Evolutionary conservation across 768 basidiomycete species (phyloP), one percentile per base, ranked within the genome.

Genomic region (Boletus insuetus): DNA sequence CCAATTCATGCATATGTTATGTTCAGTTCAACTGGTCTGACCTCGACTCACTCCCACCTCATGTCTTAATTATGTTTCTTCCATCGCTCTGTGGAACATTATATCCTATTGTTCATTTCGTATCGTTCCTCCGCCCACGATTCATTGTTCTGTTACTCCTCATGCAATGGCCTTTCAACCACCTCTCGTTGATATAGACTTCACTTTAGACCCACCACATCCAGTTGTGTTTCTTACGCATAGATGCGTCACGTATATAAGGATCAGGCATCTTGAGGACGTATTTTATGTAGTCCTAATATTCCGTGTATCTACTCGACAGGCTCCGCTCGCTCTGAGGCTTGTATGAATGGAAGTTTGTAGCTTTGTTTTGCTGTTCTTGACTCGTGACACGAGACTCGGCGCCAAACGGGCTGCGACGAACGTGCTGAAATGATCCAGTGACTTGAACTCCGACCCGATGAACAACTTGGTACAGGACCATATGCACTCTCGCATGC

Each of bases 191-290:
- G 31, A 58, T 56, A 57, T 69, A 67, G 66, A 67, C 39, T 56
- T 58, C 38, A 51, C 26, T n/a, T 50, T 69, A 67, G 65, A 66
- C 37, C 55, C 41, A 35, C 51, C 49, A 55, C 54, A 51, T 60
- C 45, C 57, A 53, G 41, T 12, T 53, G 29, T 53, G 40, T 59
- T 57, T 55, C 55, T 41, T 39, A 55, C 42, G 49, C 62, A 57
- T 68, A 68, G 68, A 70, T 65, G 67, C 61, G 68, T 60, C 61
- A 58, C 63, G 46, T 65, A 65, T 69, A 62, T 62, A 69, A 53
- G 65, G 66, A 67, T 67, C 66, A 63, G 66, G 61, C 61, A 70
- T 70, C 67, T 70, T 72, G 64, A 60, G 65, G 69, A 69, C 61
- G 65, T 69, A 69, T 71, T 62, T 63, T 69, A 69, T 69, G 65